These are phyloP conservation scores for Selaginella tamariscina DNA, from an alignment of 75 land plant genomes.

Conservation along the genomic window DNA sequence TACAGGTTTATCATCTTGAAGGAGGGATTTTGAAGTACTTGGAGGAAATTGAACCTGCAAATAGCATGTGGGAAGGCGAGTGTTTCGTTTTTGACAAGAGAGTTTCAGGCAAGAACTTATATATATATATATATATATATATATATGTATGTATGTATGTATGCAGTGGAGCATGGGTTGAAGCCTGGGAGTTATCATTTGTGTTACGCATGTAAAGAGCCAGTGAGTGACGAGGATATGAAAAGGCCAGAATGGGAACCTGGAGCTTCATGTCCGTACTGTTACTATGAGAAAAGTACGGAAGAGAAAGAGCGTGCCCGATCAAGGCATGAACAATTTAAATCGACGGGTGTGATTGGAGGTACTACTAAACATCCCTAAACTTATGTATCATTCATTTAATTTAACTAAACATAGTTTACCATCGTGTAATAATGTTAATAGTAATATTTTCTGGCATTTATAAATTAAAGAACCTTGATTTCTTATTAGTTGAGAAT, in stretches of 20 bases:
- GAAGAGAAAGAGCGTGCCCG: conserved; percentile 91
- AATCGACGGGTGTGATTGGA: conserved; percentile 77
- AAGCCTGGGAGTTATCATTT: conserved; percentile 61
- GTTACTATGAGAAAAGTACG: conserved; percentile 55
- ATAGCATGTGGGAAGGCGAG: conserved; percentile 97
- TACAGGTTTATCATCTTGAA: conserved; percentile 87
- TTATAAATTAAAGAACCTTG: too few species aligned
- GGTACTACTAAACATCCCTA: conserved; percentile 90
- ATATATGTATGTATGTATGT: too few species aligned
- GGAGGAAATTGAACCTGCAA: conserved; percentile 55
- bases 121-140: too few species aligned
- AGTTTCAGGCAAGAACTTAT: too few species aligned
- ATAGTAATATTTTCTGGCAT: too few species aligned
- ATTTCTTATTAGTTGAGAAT: too few species aligned
- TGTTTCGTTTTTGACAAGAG: conserved; percentile 99
- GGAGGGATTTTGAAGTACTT: conserved; percentile 93
- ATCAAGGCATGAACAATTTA: conserved; percentile 83
- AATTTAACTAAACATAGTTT: too few species aligned
- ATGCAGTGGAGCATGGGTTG: conserved; percentile 87
- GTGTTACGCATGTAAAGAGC: conserved; percentile 99
- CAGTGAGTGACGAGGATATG: conserved; percentile 77
- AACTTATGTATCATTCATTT: too few species aligned
- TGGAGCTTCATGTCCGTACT: conserved; percentile 87
- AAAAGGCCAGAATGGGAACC: conserved; percentile 72
- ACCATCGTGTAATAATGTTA: too few species aligned